Conservation (phyloP, 345 rosid genomes). For the Clarkia xantiana region DNA sequence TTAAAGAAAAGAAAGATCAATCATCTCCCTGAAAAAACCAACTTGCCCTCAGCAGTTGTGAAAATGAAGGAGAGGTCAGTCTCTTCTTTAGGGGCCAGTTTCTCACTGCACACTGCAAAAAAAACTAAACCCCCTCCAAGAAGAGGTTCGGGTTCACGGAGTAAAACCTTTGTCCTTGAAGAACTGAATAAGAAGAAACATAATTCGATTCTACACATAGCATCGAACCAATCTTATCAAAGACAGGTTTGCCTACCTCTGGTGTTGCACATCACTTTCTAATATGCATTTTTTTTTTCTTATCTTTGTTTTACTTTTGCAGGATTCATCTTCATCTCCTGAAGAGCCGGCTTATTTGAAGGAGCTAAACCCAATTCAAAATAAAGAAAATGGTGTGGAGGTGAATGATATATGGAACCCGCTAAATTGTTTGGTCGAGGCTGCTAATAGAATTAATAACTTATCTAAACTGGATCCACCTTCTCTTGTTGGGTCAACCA, state of each 20-base stretch:
- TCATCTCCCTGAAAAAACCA: slow-evolving; percentile 40
- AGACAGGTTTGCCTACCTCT: slow-evolving; percentile 4
- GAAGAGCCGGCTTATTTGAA: slow-evolving; percentile 12
- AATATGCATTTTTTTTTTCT: no score
- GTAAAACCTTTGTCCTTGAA: slow-evolving; percentile 23
- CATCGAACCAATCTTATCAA: slow-evolving; percentile 36
- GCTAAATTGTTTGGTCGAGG: slow-evolving; percentile 41
- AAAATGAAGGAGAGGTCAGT: slow-evolving; percentile 66
- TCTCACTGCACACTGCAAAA: slow-evolving; percentile 41
- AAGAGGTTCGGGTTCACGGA: slow-evolving; percentile 23
- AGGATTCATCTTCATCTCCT: slow-evolving; percentile 21
- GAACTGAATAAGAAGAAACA: slow-evolving; percentile 29
- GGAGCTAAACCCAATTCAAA: slow-evolving; percentile 2
- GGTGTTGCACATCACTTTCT: not conserved
- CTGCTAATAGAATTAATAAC: slow-evolving; percentile 47
- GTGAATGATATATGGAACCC: slow-evolving; percentile 6
- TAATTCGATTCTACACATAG: no score
- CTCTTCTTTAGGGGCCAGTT: slow-evolving; percentile 50
- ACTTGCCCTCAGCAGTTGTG: slow-evolving; percentile 29
- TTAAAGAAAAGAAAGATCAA: slow-evolving; percentile 35
- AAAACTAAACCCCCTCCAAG: slow-evolving; percentile 11
- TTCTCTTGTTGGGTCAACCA: slow-evolving; percentile 19
- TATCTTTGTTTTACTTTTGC: no score
- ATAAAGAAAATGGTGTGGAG: no score
- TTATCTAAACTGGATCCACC: no score